phyloP scores from a whole-genome alignment of 768 basidiomycete species.

The Rubroboletus pulcherrimus region DNA sequence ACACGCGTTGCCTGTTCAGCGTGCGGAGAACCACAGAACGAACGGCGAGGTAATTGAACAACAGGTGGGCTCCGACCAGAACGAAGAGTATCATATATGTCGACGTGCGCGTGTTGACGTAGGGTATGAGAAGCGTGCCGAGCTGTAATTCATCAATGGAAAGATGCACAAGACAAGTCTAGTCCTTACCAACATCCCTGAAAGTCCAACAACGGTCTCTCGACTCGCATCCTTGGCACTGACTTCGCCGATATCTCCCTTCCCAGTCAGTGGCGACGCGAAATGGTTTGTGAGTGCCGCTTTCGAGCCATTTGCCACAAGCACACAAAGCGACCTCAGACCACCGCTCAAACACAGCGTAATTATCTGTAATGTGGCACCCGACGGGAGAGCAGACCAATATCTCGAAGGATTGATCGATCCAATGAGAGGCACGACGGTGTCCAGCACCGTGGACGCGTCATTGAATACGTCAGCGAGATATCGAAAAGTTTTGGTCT shows the following conservation, averaged over 20 bases:
- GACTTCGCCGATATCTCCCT: slow-evolving; percentile 65
- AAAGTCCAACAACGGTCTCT: slow-evolving; percentile 63
- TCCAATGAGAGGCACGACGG: slow-evolving; percentile 53
- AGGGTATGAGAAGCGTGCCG: slow-evolving; percentile 56
- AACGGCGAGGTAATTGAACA: slow-evolving; percentile 58
- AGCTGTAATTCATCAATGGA: slow-evolving; percentile 36
- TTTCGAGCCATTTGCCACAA: slow-evolving; percentile 69
- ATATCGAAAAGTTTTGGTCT: slow-evolving; percentile 67
- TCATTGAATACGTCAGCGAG: slow-evolving; percentile 68
- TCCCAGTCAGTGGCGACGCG: slow-evolving; percentile 45
- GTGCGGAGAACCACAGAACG: slow-evolving; percentile 53
- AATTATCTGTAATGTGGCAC: slow-evolving; percentile 38
- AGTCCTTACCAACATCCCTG: slow-evolving; percentile 61
- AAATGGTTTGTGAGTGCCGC: slow-evolving; percentile 67
- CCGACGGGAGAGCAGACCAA: slow-evolving; percentile 32
- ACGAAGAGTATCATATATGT: slow-evolving; percentile 51
- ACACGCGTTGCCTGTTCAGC: slow-evolving; percentile 57
- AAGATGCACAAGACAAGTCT: background rate
- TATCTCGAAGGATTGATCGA: slow-evolving; percentile 25
- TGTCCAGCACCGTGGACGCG: slow-evolving; percentile 54
- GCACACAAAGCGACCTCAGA: slow-evolving; percentile 54
- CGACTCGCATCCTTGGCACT: slow-evolving; percentile 72
- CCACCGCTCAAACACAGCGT: slow-evolving; percentile 58
- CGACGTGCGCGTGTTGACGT: slow-evolving; percentile 42
- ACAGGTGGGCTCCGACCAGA: slow-evolving; percentile 52